These are phyloP conservation scores for Camelina sativa DNA, from an alignment of 345 rosid species.

Conservation along the genomic window DNA sequence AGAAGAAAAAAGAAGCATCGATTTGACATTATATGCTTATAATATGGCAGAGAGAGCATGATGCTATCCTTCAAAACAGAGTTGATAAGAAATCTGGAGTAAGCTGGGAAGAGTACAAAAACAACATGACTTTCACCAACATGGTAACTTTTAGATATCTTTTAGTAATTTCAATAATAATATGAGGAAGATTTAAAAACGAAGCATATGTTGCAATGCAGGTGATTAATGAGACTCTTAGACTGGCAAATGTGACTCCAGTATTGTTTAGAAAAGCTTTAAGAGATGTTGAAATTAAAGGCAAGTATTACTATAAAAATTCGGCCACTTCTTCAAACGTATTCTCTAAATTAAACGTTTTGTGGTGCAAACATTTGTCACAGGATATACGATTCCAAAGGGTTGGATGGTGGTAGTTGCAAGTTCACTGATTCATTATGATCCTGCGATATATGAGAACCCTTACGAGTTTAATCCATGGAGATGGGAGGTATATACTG, in stretches of 20 bases:
- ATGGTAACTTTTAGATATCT: slow-evolving; percentile 34
- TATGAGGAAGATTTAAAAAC: neutral
- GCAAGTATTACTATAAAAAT: slow-evolving; percentile 17
- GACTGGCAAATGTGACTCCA: slow-evolving; percentile 43
- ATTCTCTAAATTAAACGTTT: neutral
- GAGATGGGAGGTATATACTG: neutral
- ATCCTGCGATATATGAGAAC: neutral
- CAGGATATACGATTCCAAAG: neutral
- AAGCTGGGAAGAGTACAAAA: slow-evolving; percentile 55
- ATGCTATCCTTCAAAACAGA: slow-evolving; percentile 38
- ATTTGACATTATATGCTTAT: slow-evolving; percentile 4
- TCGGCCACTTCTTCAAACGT: neutral
- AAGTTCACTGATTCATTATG: neutral
- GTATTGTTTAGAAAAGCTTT: slow-evolving; percentile 48
- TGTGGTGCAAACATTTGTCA: neutral
- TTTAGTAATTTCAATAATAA: neutral
- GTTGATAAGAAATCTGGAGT: slow-evolving; percentile 19
- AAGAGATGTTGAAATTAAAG: slow-evolving; percentile 46
- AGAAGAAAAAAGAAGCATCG: neutral
- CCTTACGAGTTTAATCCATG: neutral
- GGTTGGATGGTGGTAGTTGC: neutral
- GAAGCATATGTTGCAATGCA: slow-evolving; percentile 21
- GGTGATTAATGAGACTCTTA: slow-evolving; percentile 49
- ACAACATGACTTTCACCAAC: slow-evolving; percentile 51
- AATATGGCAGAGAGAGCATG: slow-evolving; percentile 24